Conservation (phyloP, 306 rosid species). For the Vigna hirtella region DNA sequence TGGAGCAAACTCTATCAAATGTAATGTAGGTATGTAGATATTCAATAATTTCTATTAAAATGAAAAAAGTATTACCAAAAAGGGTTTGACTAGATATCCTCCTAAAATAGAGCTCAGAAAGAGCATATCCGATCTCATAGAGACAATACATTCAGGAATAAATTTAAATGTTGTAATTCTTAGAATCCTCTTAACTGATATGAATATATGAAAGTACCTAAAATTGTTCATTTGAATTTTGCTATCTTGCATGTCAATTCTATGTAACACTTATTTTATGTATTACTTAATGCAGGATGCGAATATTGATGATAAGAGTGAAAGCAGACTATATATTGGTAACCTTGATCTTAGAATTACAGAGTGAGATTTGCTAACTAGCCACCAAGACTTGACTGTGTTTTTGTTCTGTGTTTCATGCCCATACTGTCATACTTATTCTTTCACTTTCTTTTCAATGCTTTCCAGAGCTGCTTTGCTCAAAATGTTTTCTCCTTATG, state of each 20-base stretch:
- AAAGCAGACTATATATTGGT: conserved; percentile 80
- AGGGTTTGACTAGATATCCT: not conserved
- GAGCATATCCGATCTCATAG: not conserved
- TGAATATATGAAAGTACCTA: conserved; percentile 14
- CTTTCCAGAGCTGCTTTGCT: conserved; percentile 79
- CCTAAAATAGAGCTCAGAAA: not conserved
- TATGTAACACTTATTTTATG: conserved; percentile 25
- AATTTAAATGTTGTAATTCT: conserved; percentile 17
- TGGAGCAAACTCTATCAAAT: not conserved
- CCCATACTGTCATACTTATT: conserved; percentile 38
- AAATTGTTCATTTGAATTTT: conserved; percentile 8
- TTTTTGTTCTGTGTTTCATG: conserved; percentile 20
- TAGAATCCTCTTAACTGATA: not conserved
- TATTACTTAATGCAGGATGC: conserved; percentile 64
- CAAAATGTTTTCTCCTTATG: conserved; percentile 89
- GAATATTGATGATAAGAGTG: conserved; percentile 69
- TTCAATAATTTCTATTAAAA: not conserved
- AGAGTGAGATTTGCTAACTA: conserved; percentile 64
- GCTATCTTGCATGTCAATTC: conserved; percentile 22
- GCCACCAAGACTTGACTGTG: not conserved
- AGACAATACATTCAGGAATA: conserved; percentile 4
- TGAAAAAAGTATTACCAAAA: not conserved
- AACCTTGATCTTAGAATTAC: conserved; percentile 93
- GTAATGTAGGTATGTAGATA: not conserved
- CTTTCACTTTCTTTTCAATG: not conserved